These are phyloP conservation scores for Choiromyces venosus DNA, from an alignment of 495 filamentous ascomycete genomes.

Conservation along the genomic window DNA sequence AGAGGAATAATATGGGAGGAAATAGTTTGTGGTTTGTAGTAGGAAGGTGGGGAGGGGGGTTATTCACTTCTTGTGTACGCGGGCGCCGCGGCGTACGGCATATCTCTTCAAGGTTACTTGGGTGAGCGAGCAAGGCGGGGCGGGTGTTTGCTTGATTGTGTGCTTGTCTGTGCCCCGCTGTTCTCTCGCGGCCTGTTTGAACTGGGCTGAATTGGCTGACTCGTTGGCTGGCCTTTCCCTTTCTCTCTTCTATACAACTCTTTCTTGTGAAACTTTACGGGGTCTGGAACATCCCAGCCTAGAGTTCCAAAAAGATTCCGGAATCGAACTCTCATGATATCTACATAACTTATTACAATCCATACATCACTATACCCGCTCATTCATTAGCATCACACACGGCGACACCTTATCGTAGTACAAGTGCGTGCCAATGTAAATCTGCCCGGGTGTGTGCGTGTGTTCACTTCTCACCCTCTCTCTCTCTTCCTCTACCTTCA, in stretches of 20 bases:
- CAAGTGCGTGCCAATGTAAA: background rate
- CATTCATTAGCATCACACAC: background rate
- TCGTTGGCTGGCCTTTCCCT: background rate
- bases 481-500: background rate
- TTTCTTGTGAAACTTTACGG: background rate
- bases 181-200: background rate
- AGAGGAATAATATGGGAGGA: constrained; percentile 4
- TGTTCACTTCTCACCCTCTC: background rate
- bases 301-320: background rate
- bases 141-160: constrained; percentile 6
- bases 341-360: background rate
- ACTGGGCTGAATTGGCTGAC: background rate
- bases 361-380: background rate
- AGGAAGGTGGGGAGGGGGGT: constrained; percentile 17
- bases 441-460: background rate
- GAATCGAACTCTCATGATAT: background rate
- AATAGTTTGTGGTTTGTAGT: background rate
- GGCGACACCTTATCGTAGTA: background rate
- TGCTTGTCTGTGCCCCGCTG: constrained; percentile 8
- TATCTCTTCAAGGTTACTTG: constrained; percentile 19
- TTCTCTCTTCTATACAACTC: background rate
- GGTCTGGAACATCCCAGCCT: background rate
- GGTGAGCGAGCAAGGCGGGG: constrained; percentile 15
- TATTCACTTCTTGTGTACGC: constrained; percentile 28
- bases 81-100: constrained; percentile 33